Conservation (phyloP, 768 basidiomycete genomes). For the Cystoderma amianthinum region DNA sequence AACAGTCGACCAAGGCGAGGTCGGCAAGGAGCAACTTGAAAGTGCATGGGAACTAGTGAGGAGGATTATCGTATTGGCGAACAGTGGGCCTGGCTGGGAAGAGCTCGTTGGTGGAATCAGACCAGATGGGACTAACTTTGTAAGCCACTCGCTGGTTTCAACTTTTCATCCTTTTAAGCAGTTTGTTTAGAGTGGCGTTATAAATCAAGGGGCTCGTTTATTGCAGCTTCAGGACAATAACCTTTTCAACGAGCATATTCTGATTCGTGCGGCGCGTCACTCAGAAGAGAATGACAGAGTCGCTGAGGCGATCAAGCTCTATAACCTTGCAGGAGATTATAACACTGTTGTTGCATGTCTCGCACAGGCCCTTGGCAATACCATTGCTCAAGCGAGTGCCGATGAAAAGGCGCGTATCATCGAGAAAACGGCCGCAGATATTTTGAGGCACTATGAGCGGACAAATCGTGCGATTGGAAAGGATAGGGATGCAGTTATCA, state of each 20-base stretch:
- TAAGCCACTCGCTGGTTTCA: constrained; percentile 31
- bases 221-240: constrained; percentile 61
- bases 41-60: constrained; percentile 75
- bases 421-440: constrained; percentile 72
- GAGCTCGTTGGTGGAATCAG: constrained; percentile 92
- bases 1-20: constrained; percentile 60
- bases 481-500: constrained; percentile 67
- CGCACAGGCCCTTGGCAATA: constrained; percentile 80
- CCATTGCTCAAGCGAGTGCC: constrained; percentile 56
- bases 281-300: constrained; percentile 81
- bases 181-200: constrained; percentile 76
- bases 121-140: constrained; percentile 84
- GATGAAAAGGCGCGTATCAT: constrained; percentile 61
- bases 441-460: constrained; percentile 74
- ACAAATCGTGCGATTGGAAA: constrained; percentile 67
- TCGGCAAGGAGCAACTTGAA: constrained; percentile 83
- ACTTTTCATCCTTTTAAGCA: neutral
- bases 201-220: constrained; percentile 77
- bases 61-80: constrained; percentile 72
- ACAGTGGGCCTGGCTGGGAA: constrained; percentile 80
- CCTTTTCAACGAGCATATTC: constrained; percentile 77
- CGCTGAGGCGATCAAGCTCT: constrained; percentile 89
- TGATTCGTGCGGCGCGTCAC: constrained; percentile 74
- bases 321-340: constrained; percentile 92
- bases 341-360: constrained; percentile 82